Evolutionary conservation across 306 rosid genomes (phyloP), one percentile per base, ranked within the genome.

Genomic region (Luffa aegyptiaca): DNA sequence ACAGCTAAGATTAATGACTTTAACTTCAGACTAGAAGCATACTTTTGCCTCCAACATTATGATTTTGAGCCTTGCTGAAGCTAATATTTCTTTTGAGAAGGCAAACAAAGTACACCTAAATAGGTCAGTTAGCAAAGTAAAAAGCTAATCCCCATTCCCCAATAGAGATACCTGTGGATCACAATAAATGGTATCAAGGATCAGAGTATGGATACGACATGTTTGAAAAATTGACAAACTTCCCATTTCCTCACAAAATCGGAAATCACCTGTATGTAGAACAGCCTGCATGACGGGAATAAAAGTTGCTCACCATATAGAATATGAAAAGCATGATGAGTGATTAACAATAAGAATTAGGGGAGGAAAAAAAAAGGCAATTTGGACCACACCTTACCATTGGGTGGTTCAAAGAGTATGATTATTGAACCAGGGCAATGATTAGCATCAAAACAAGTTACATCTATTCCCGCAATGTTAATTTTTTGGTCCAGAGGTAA

Each of bases 371-470:
- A 55, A 77, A 78, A 84, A 76, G 89, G 66, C 61, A 81, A 77
- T 84, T 78, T 41, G 85, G 76, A 84, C 81, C 93, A 61, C 89
- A 94, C 98, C 98, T 94, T 90, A 87, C 93, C 88, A 70, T 84
- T 88, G 4, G 97, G 95, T 76, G 97, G 98, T 84, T 94, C 93
- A 86, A 94, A 94, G 82, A 94, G 95, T 83, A 92, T 82, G 72
- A 92, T 87, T 81, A 94, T 80, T 42, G 97, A 88, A 85, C 98
- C 98, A 70, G 97, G 97, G 79, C 97, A 94, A 80, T 94, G 98
- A 82, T 92, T 94, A 86, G 98, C 98, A 86, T 94, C 98, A 89
- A 92, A 86, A 86, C 91, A 94, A 83, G 95, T 94, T 86, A 94
- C 95, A 57, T 84, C 87, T 81, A 89, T 69, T 65, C 97, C 97